phyloP scores from a whole-genome alignment of 2,329 filamentous ascomycete species.

The Monilinia aucupariae region DNA sequence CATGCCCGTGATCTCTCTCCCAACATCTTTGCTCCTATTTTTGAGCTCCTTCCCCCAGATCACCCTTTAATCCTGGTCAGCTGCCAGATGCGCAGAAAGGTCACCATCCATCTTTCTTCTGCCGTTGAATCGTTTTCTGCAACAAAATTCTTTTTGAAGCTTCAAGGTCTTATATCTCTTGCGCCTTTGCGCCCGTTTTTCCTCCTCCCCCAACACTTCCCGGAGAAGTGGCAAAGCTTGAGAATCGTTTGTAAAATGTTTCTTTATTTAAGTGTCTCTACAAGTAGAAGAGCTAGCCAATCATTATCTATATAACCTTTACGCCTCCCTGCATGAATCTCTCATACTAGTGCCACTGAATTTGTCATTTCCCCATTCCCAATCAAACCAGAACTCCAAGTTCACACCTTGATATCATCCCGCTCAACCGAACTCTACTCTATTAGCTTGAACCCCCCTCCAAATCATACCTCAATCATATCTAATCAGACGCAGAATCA shows the following conservation, averaged over 20 bases:
- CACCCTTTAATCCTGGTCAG: slow-evolving; percentile 35
- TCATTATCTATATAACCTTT: background rate
- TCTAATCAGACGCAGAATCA: slow-evolving; percentile 32
- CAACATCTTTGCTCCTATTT: slow-evolving; percentile 28
- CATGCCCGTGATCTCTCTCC: slow-evolving; percentile 30
- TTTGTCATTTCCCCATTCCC: background rate
- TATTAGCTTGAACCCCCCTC: too few species aligned
- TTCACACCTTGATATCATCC: background rate
- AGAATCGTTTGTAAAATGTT: background rate
- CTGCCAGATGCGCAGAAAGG: slow-evolving; percentile 40
- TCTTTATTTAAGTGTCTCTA: background rate
- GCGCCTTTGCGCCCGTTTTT: slow-evolving; percentile 32
- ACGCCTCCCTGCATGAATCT: background rate
- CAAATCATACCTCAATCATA: background rate
- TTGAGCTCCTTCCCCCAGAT: slow-evolving; percentile 15
- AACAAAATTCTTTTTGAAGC: slow-evolving; percentile 20
- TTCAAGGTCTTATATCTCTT: slow-evolving; percentile 20
- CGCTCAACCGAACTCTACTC: background rate
- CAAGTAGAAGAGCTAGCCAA: background rate
- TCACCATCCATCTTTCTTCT: slow-evolving; percentile 24
- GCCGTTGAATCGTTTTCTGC: background rate
- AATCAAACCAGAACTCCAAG: background rate
- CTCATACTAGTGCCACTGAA: background rate
- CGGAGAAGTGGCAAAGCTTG: slow-evolving; percentile 31
- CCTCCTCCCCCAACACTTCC: slow-evolving; percentile 34